Evolutionary conservation across 1,284 basidiomycete genomes (phyloP).

Genomic region (Ustilago bromivora): DNA sequence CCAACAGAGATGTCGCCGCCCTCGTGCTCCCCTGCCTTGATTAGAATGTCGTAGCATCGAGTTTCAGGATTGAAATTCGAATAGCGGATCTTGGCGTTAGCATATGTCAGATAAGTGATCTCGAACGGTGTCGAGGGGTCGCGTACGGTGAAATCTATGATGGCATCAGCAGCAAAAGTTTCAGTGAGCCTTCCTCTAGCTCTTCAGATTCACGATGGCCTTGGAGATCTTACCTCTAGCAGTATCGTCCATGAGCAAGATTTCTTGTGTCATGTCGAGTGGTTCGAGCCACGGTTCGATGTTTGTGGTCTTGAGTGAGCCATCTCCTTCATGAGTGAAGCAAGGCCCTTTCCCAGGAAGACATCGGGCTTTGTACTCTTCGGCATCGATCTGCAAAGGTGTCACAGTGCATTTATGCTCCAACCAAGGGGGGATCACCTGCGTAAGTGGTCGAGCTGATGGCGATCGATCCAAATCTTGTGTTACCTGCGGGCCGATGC

Average conservation of each 20-base stretch:
- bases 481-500: slow-evolving; percentile 8
- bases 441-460: background rate
- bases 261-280: slow-evolving; percentile 1
- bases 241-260: background rate
- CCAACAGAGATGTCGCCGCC: background rate
- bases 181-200: background rate
- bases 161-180: background rate
- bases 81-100: slow-evolving; percentile 7
- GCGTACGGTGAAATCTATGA: slow-evolving; percentile 8
- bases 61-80: slow-evolving; percentile 13
- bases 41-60: slow-evolving; percentile 6
- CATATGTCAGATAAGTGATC: slow-evolving; percentile 1
- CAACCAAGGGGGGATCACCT: background rate
- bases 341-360: slow-evolving; percentile 4
- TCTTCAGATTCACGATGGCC: background rate
- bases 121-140: slow-evolving; percentile 9
- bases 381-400: background rate
- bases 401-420: background rate
- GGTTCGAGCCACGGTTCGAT: slow-evolving; percentile 22
- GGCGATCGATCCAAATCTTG: background rate
- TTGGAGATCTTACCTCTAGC: slow-evolving; percentile 1
- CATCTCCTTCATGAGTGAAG: background rate
- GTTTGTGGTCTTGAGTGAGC: background rate
- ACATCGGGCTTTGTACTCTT: slow-evolving; percentile 5
- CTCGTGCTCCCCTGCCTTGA: background rate